Percentiles rank a stretch among this genome's conserved stretches.
These are phyloP conservation scores for Tilletiopsis washingtonensis DNA, from an alignment of 1,284 basidiomycete genomes.

Conservation along the genomic window DNA sequence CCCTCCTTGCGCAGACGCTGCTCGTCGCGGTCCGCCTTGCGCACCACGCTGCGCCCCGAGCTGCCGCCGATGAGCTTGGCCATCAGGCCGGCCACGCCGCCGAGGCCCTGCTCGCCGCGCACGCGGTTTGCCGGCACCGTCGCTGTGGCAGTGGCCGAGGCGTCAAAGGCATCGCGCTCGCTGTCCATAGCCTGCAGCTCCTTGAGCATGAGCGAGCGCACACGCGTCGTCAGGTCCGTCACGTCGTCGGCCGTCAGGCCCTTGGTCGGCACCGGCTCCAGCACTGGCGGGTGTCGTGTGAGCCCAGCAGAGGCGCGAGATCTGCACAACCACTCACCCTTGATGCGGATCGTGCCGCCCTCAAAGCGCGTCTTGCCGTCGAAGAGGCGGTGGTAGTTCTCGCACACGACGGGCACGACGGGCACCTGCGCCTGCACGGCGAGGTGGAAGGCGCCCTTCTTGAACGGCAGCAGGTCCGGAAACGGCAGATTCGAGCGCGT, in stretches of 20 bases:
- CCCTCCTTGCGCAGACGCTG: slow-evolving; percentile 13
- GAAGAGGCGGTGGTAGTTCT: slow-evolving; percentile 77
- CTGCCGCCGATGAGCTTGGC: slow-evolving; percentile 15
- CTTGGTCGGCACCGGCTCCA: slow-evolving; percentile 67
- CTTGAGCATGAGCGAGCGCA: slow-evolving; percentile 65
- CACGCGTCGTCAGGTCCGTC: slow-evolving; percentile 57
- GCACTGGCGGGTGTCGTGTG: slow-evolving; percentile 50
- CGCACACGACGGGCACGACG: slow-evolving; percentile 82
- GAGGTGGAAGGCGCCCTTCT: slow-evolving; percentile 97
- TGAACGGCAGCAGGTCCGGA: slow-evolving; percentile 63
- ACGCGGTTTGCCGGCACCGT: not conserved
- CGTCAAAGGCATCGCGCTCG: slow-evolving; percentile 8
- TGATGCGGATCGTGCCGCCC: slow-evolving; percentile 67
- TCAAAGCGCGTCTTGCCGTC: slow-evolving; percentile 74
- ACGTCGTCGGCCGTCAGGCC: slow-evolving; percentile 63
- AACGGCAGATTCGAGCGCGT: slow-evolving; percentile 51
- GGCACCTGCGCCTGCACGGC: slow-evolving; percentile 69
- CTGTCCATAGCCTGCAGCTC: slow-evolving; percentile 49
- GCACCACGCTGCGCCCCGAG: slow-evolving; percentile 2
- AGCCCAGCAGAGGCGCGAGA: not conserved
- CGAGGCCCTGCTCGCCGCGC: slow-evolving; percentile 13
- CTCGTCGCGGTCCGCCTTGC: slow-evolving; percentile 11
- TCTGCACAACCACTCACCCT: slow-evolving; percentile 61
- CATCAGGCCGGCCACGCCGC: slow-evolving; percentile 18
- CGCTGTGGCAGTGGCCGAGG: not conserved